Evolutionary conservation across 805 yeast species (phyloP), one percentile per base, ranked within the genome.

Genomic region (Ogataea ramenticola): DNA sequence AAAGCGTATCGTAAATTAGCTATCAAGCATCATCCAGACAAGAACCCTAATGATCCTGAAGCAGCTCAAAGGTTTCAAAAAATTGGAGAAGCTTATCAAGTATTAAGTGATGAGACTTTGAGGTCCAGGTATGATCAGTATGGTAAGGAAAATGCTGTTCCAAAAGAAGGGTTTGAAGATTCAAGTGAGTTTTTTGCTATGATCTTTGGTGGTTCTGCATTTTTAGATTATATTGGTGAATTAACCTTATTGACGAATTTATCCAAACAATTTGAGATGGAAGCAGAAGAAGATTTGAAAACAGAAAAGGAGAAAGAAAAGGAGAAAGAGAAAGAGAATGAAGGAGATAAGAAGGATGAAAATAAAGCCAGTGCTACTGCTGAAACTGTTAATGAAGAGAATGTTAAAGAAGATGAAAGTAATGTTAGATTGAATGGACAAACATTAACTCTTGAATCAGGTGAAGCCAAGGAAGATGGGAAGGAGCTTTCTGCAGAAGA

Each of bases 1-100:
- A 88, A 88, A 61, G 96, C 97, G 0, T 93, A 93, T 64, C 75
- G 99, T 49, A 86, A 85, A 61, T 80, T 80, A 62, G 98, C 98
- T 8, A 84, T 91, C 64, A 72, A 71, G 46, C 85, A 86, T 41
- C 99, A 91, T 62, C 99, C 99, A 1, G 99, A 93, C 62, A 93
- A 93, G 68, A 88, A 91, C 58, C 96, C 95, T n/a, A 81, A 85
- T 56, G 95, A 93, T 60, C 95, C 93, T 35, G 75, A 77, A 12
- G 99, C 99, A 15, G 88, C 91, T 14, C 78, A 75, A 41, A 81
- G 83, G 55, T 93, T 93, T 65, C 96, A 93, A 64, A 86, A 77
- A 48, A 67, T 76, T 36, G 72, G 77, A 24, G 79, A 77, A 53
- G 91, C 91, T 0, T 86, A 84, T 54, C 89, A 85, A 51, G 86